Evolutionary conservation across 2,329 filamentous ascomycete species (phyloP), one percentile per base, ranked within the genome.

Genomic region (Botrytis fragariae): DNA sequence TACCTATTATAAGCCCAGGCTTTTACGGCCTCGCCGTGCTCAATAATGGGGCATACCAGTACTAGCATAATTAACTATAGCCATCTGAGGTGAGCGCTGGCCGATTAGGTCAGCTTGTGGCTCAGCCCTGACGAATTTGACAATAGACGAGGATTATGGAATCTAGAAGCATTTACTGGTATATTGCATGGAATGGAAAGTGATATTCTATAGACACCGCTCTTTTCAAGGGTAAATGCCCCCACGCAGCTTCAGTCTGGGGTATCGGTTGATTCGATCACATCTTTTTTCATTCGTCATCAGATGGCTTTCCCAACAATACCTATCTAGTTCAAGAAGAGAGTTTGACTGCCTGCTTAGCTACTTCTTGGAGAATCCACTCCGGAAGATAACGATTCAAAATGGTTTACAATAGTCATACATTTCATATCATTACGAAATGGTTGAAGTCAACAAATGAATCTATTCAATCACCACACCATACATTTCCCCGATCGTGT

Each of bases 71-170:
- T 18, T 25, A 32, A 39, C 5, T 42, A 29, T 48, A 68, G 48
- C 37, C 20, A 54, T 54, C 64, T 68, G 32, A 67, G 45, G 45
- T 67, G 45, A 39, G 64, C 45, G 45, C 22, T 54, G 35, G 35
- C 64, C 25, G 35, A 42, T 68, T 29, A 68, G 48, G 8, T 57
- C 65, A 57, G 65, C 65, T n/a, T 68, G 65, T 68, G 48, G 48
- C 35, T 57, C n/a, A 68, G 65, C 65, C n/a, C 22, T 48, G 10
- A 68, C 48, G 35, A 48, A 67, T n/a, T 48, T 35, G 12, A 25
- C 4, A n/a, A 67, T 51, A 16, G 22, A 67, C 16, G 32, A 54
- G 45, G 32, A 32, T 42, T 29, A 12, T 32, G 35, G 48, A 54
- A 29, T 57, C 25, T 25, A 68, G 48, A 42, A 29, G 18, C 65